phyloP scores from a whole-genome alignment of 352 stramenopile genomes.

The Lagenidium sp. region DNA sequence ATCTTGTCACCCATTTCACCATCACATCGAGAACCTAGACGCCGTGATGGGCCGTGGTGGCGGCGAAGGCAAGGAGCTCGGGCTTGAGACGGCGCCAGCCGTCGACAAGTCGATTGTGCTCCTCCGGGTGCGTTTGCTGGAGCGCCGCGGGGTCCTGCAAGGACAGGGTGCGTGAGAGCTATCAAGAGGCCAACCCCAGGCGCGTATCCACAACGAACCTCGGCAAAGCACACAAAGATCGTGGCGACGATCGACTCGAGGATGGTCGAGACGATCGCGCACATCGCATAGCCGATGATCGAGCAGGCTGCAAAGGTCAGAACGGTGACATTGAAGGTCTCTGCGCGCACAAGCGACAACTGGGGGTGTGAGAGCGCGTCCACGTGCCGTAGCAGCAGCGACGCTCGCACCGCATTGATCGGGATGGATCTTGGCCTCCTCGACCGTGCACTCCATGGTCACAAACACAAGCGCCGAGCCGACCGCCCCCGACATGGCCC shows the following conservation, averaged over 20 bases:
- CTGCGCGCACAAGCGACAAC: too few species aligned
- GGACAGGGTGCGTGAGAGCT: too few species aligned
- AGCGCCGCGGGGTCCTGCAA: constrained; percentile 58
- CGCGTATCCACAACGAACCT: constrained; percentile 47
- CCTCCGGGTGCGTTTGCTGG: constrained; percentile 58
- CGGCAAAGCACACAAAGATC: constrained; percentile 84
- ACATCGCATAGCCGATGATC: constrained; percentile 81
- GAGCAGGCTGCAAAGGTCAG: constrained; percentile 65
- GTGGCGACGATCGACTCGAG: constrained; percentile 79
- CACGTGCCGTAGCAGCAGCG: too few species aligned
- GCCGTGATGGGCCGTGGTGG: constrained; percentile 6
- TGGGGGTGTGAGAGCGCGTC: too few species aligned
- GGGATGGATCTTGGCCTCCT: constrained; percentile 24
- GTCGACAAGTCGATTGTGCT: constrained; percentile 60
- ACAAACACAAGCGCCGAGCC: constrained; percentile 65
- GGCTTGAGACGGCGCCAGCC: constrained; percentile 65
- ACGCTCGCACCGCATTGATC: constrained; percentile 51
- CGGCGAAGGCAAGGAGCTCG: constrained; percentile 29
- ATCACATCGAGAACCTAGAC: constrained; percentile 2
- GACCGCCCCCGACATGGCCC: constrained; percentile 59
- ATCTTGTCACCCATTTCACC: too few species aligned
- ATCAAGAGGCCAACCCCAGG: constrained; percentile 2
- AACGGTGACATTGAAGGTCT: constrained; percentile 79
- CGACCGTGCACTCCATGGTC: constrained; percentile 50
- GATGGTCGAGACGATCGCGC: constrained; percentile 72